These are phyloP conservation scores for Annulohypoxylon bovei DNA, from an alignment of 495 filamentous ascomycete species.

Conservation along the genomic window DNA sequence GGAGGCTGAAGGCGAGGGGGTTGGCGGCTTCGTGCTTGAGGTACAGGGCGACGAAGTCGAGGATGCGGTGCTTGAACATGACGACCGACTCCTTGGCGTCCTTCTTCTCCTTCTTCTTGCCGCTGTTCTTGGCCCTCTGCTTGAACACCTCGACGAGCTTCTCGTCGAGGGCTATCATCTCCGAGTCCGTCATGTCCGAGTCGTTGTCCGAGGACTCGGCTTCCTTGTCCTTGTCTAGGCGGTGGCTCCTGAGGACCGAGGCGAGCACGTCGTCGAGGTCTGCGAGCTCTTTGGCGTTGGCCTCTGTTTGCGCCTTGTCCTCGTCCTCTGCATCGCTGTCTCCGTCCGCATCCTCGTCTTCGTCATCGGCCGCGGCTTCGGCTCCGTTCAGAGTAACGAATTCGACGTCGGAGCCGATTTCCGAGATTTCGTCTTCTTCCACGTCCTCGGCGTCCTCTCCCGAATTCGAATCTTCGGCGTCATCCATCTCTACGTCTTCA, in stretches of 20 bases:
- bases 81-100: slow-evolving; percentile 88
- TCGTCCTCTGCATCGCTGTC: slow-evolving; percentile 55
- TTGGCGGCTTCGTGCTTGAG: slow-evolving; percentile 79
- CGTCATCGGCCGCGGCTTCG: slow-evolving; percentile 47
- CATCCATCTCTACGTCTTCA: slow-evolving; percentile 59
- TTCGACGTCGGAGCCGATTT: slow-evolving; percentile 59
- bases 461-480: slow-evolving; percentile 55
- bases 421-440: slow-evolving; percentile 48
- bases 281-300: slow-evolving; percentile 53
- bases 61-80: slow-evolving; percentile 92
- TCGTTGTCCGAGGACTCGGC: slow-evolving; percentile 64
- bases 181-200: slow-evolving; percentile 90
- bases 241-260: slow-evolving; percentile 72
- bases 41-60: slow-evolving; percentile 88
- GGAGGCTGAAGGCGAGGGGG: slow-evolving; percentile 69
- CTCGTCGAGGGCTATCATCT: slow-evolving; percentile 90
- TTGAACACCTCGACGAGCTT: slow-evolving; percentile 85
- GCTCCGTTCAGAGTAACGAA: slow-evolving; percentile 50
- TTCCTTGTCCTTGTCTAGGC: slow-evolving; percentile 63
- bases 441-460: slow-evolving; percentile 49
- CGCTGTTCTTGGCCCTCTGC: slow-evolving; percentile 64
- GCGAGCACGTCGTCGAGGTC: slow-evolving; percentile 82
- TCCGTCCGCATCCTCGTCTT: slow-evolving; percentile 57
- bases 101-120: slow-evolving; percentile 82
- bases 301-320: slow-evolving; percentile 52